These are phyloP conservation scores for Tillandsia fasciculata DNA, from an alignment of 176 grass and related monocot genomes.

Conservation along the genomic window DNA sequence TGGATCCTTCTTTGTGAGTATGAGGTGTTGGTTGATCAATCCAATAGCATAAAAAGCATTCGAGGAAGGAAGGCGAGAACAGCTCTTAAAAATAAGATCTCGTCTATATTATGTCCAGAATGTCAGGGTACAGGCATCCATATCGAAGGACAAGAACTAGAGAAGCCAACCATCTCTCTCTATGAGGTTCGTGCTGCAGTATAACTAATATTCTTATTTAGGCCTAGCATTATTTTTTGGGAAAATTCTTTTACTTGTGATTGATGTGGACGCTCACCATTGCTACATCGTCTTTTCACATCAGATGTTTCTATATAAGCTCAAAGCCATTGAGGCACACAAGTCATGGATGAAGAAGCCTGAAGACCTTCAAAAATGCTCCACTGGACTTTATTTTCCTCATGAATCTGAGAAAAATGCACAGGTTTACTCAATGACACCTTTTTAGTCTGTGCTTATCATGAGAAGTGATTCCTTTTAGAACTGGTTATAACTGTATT, in stretches of 20 bases:
- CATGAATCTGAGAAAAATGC: conserved; percentile 35
- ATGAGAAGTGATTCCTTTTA: background rate
- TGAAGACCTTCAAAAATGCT: conserved; percentile 78
- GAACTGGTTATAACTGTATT: background rate
- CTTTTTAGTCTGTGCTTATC: background rate
- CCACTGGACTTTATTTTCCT: conserved; percentile 80
- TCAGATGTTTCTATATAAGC: conserved; percentile 88
- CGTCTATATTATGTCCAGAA: conserved; percentile 74
- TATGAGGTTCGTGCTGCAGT: conserved; percentile 49
- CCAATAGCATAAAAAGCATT: conserved; percentile 49
- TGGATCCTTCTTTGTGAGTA: conserved; percentile 90
- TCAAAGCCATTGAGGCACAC: conserved; percentile 90
- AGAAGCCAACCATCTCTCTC: conserved; percentile 75
- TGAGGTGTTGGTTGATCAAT: conserved; percentile 49
- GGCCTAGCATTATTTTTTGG: background rate
- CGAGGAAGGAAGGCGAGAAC: conserved; percentile 77
- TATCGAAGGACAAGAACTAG: conserved; percentile 64
- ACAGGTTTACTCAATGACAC: conserved; percentile 31
- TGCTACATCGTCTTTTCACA: background rate
- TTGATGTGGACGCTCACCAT: background rate
- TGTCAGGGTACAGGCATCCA: conserved; percentile 84
- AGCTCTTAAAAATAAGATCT: conserved; percentile 42
- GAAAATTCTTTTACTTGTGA: background rate
- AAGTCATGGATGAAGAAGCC: conserved; percentile 97
- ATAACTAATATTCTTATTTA: conserved; percentile 13